Evolutionary conservation across 768 basidiomycete species (phyloP), one percentile per base, ranked within the genome.

Genomic region (Tylopilus intermedius): DNA sequence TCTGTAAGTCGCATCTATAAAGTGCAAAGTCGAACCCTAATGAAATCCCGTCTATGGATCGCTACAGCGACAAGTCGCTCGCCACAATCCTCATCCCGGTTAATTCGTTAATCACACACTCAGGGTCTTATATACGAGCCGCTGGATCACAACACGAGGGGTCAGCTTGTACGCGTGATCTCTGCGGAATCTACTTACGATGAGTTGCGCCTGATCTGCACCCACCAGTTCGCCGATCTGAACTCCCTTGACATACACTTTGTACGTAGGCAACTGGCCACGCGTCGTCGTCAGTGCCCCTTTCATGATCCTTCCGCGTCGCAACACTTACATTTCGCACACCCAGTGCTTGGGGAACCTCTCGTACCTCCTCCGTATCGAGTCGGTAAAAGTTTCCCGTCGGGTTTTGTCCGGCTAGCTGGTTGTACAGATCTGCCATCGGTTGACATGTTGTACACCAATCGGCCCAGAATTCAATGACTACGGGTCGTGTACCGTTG

Each of bases 391-490:
- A 67, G 1, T 66, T 39, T 0, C 57, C 66, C 24, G 13, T 5
- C 8, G 66, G 66, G 42, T 68, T 59, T 62, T 66, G 62, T 7
- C 56, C 57, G 45, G 66, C 62, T 56, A 67, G 29, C 49, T 53
- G 58, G 52, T 67, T 50, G 42, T 62, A 67, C 9, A 64, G 18
- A 6, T 54, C 10, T 37, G 67, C 49, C 58, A 49, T 60, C 8
- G 52, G 22, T 39, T 51, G 55, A 47, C 66, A 68, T n/a, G 62
- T 59, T 32, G 18, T 15, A 24, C 66, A 67, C 66, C 66, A 67
- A 11, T 68, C 64, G 48, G 66, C 66, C 66, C 66, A 68, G 60
- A 68, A 67, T 46, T 67, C 67, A 21, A 67, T 59, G 51, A 67
- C 59, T 48, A 46, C 67, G 8, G 67, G 67, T 51, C 53, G 48